Evolutionary conservation across 2,329 filamentous ascomycete genomes (phyloP).

Genomic region (Verruconis gallopava): DNA sequence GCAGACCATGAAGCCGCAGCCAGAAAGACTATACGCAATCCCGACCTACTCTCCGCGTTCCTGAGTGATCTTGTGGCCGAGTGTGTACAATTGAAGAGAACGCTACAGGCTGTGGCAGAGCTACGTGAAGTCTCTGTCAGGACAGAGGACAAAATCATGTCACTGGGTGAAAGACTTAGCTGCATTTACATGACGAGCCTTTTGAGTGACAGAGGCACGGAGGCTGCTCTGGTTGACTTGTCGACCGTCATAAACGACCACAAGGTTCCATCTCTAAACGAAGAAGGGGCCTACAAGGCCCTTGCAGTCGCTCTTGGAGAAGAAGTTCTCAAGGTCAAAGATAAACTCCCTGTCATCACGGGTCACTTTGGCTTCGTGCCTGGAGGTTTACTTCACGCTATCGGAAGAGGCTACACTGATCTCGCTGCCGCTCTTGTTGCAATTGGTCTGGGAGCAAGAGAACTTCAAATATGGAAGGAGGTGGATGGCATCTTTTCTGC

Average conservation of each 20-base stretch:
- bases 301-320: conserved; percentile 29
- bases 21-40: conserved; percentile 31
- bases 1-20: conserved; percentile 69
- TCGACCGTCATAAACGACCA: conserved; percentile 62
- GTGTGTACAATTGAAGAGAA: conserved; percentile 69
- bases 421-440: conserved; percentile 85
- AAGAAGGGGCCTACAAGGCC: conserved; percentile 31
- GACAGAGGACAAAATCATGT: conserved; percentile 62
- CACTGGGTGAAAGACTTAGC: conserved; percentile 90
- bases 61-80: conserved; percentile 58
- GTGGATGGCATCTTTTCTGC: conserved; percentile 89
- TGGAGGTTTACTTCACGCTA: conserved; percentile 77
- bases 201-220: conserved; percentile 66
- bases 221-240: conserved; percentile 82
- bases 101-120: conserved; percentile 49
- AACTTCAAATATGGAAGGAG: conserved; percentile 98
- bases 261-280: conserved; percentile 16
- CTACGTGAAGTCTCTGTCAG: conserved; percentile 38
- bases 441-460: conserved; percentile 72
- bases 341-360: conserved; percentile 44
- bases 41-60: conserved; percentile 39
- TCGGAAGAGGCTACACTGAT: conserved; percentile 93
- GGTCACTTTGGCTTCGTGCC: conserved; percentile 93
- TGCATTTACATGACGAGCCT: conserved; percentile 82
- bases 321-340: conserved; percentile 29